phyloP scores from a whole-genome alignment of 495 filamentous ascomycete genomes.

The Cudoniella acicularis region DNA sequence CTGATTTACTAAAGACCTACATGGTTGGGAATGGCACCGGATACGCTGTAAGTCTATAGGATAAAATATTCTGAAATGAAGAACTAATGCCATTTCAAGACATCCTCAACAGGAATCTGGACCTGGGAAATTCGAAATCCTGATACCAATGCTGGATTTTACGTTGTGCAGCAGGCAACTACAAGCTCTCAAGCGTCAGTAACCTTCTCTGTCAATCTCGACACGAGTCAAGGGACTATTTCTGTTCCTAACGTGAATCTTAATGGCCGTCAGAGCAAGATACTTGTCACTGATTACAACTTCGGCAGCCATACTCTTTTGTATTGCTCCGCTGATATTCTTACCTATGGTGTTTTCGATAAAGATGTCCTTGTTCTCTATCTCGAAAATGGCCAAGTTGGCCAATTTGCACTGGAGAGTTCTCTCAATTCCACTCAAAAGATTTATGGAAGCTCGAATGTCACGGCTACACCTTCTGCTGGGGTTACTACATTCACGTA shows the following conservation, averaged over 20 bases:
- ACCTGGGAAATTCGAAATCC: slow-evolving; percentile 55
- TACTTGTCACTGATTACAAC: slow-evolving; percentile 45
- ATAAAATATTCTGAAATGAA: neutral
- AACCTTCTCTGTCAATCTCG: slow-evolving; percentile 36
- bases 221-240: slow-evolving; percentile 37
- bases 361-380: slow-evolving; percentile 41
- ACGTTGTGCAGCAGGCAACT: slow-evolving; percentile 37
- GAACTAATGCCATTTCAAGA: slow-evolving; percentile 11
- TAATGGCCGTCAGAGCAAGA: slow-evolving; percentile 47
- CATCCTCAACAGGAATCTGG: slow-evolving; percentile 33
- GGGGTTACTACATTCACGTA: slow-evolving; percentile 30
- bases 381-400: slow-evolving; percentile 34
- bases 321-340: slow-evolving; percentile 46
- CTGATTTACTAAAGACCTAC: slow-evolving; percentile 47
- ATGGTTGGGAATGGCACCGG: slow-evolving; percentile 56
- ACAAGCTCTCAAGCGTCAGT: slow-evolving; percentile 33
- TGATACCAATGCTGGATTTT: slow-evolving; percentile 48
- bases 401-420: slow-evolving; percentile 41
- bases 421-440: slow-evolving; percentile 13
- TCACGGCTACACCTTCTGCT: slow-evolving; percentile 18
- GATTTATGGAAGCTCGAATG: slow-evolving; percentile 18
- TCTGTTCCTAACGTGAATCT: slow-evolving; percentile 41
- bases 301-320: slow-evolving; percentile 39
- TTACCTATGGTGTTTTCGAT: slow-evolving; percentile 42
- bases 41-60: slow-evolving; percentile 37